Evolutionary conservation across 176 grass and related monocot species (phyloP).

Genomic region (Musa troglodytarum): DNA sequence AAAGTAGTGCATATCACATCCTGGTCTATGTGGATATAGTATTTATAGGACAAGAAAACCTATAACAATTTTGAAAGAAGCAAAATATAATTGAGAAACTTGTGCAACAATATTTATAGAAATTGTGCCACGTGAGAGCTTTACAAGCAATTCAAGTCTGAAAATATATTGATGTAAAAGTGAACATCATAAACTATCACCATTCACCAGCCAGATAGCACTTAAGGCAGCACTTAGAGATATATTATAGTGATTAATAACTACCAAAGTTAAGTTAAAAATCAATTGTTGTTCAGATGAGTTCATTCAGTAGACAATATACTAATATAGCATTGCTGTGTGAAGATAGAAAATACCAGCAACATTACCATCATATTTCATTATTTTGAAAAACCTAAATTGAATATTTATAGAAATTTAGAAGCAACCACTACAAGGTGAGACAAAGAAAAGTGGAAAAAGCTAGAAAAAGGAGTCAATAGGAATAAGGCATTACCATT

Average conservation of each 20-base stretch:
- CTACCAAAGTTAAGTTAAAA: background rate
- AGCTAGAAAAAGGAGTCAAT: background rate
- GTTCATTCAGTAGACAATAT: too few relatives aligned
- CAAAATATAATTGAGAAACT: too few relatives aligned
- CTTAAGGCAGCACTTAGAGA: background rate
- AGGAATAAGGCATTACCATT: constrained; percentile 53
- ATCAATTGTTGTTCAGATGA: background rate
- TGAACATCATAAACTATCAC: background rate
- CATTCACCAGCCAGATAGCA: background rate
- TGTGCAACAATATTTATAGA: background rate
- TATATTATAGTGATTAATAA: background rate
- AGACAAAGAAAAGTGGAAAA: constrained; percentile 7
- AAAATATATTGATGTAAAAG: background rate
- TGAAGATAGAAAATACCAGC: too few relatives aligned
- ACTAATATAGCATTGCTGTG: too few relatives aligned
- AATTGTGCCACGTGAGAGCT: background rate
- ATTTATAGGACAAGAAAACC: too few relatives aligned
- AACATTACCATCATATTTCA: too few relatives aligned
- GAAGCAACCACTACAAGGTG: background rate
- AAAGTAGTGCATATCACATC: background rate
- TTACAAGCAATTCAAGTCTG: background rate
- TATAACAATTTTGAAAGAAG: too few relatives aligned
- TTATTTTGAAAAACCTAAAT: too few relatives aligned
- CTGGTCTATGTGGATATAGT: background rate
- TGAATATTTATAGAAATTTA: background rate